Conservation (phyloP, 2,329 filamentous ascomycete genomes). For the Aspergillus jensenii region DNA sequence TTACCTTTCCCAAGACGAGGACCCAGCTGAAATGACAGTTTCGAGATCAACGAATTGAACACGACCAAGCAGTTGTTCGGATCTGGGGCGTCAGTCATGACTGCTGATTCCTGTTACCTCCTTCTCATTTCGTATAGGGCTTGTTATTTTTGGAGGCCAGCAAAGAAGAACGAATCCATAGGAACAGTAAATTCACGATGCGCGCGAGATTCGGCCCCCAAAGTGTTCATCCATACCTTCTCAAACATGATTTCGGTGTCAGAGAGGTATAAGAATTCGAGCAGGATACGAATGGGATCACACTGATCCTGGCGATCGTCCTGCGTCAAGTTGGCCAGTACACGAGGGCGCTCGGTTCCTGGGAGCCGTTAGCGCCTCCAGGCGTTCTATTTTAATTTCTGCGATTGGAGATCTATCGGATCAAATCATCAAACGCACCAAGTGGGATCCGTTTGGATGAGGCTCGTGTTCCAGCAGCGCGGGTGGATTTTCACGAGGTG, state of each 20-base stretch:
- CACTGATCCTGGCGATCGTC: not conserved
- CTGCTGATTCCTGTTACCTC: not conserved
- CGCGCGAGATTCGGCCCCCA: constrained; percentile 6
- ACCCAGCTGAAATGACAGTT: not conserved
- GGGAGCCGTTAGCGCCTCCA: not conserved
- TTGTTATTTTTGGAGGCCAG: constrained; percentile 9
- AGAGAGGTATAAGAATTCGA: not conserved
- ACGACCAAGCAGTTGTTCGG: not conserved
- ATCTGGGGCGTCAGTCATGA: not conserved
- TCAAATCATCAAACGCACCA: constrained; percentile 5
- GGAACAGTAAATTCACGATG: not conserved
- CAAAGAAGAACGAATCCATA: not conserved
- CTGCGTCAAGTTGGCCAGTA: not conserved
- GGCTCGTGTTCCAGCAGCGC: constrained; percentile 9
- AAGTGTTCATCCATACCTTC: not conserved
- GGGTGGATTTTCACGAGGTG: constrained; percentile 9
- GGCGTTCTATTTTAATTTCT: constrained; percentile 11
- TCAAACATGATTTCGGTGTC: not conserved
- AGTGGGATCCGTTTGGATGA: constrained; percentile 3
- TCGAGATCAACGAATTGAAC: not conserved
- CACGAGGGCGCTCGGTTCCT: constrained; percentile 7
- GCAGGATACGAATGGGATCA: constrained; percentile 4
- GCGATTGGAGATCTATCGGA: constrained; percentile 3
- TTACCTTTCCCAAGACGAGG: not conserved
- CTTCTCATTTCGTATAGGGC: not conserved